Base-by-base conservation (phyloP, 2,329 filamentous ascomycete genomes). In the Boeremia lycopersici region DNA sequence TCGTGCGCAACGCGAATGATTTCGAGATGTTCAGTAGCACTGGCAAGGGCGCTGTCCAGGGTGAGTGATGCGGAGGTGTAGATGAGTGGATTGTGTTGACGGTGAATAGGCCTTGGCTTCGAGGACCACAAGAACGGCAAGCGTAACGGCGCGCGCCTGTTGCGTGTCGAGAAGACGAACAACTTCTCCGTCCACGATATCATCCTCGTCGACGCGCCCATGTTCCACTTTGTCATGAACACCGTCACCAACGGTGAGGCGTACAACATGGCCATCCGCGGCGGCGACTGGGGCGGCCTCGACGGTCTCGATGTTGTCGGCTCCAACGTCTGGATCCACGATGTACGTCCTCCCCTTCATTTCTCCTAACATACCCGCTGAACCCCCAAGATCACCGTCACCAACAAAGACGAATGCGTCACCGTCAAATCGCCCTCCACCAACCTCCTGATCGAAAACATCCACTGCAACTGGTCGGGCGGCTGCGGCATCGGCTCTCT, bases 391-490 rank as follows among this genome's bases (percentile, higher is more conserved):
- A 70, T 86, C 38, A 81, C 82, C 74, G 83, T 86, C 6, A 84
- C 84, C 23, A 86, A 86, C 77, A 85, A 84, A 69, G 82, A 86
- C 63, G 84, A 86, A 65, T 85, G 82, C 64, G 81, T 85, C 0
- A 84, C 82, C 2, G 80, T 84, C 56, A 85, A 83, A 70, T 64
- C 63, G 2, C 67, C 68, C 11, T 74, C 82, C 3, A 74, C 78
- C 47, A 79, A 85, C 65, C 79, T 86, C 33, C 74, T 85, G n/a
- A 70, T 86, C 33, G 84, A 87, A 62, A 82, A 81, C 59, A 78
- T 86, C 55, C 84, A 84, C 73, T 86, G 84, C 74, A 86, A 86
- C 74, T 83, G 79, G 79, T 82, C 78, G n/a, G 84, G 83, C 13
- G 83, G 82, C 41, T 84, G 82, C 59, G 83, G 80, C 10, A 82